Base-by-base conservation (phyloP, 768 basidiomycete species). In the Lactifluus rugatus region DNA sequence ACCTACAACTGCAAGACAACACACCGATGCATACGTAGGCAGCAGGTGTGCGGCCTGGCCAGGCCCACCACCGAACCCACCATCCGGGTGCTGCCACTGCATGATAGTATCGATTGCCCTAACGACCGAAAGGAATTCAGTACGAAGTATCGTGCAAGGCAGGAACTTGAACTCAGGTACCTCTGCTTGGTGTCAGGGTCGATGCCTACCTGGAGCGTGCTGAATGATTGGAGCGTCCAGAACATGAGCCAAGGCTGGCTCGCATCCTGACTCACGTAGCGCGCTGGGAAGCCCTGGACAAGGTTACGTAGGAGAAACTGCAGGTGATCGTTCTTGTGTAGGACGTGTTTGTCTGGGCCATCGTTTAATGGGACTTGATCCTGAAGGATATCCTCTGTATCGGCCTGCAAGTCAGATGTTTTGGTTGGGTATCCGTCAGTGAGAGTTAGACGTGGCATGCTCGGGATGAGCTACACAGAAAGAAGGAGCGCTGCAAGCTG, bases 201-300 rank as follows among this genome's bases (percentile, higher is more conserved):
- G 50, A 95, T 65, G 2, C 75, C 84, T 7, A 90, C 84, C 50
- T 92, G 89, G 45, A 95, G 68, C 2, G 83, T 68, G 64, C 87
- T 85, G 65, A 96, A 87, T 14, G 85, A 77, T 65, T 99, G 93
- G 10, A 94, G 68, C 0, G 84, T 85, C 94, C 96, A 98, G 72
- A 89, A 97, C 58, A 97, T 69, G 28, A 97, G 74, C 96, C 96
- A 98, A 0, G 96, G 89, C 65, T 95, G 86, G 64, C 90, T 93
- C 0, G 95, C 94, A 68, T 98, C 96, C 66, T 97, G 87, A 47
- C 83, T 84, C 19, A 75, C 78, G 68, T 91, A 98, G 55, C 84
- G 76, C 11, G 77, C 74, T 0, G 93, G 91, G 45, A 98, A 87
- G 2, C 90, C 84, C 67, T 92, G 87, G 8, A 84, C 67, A 53